Evolutionary conservation across 2,329 filamentous ascomycete genomes (phyloP).

Genomic region (Ustulina deusta): DNA sequence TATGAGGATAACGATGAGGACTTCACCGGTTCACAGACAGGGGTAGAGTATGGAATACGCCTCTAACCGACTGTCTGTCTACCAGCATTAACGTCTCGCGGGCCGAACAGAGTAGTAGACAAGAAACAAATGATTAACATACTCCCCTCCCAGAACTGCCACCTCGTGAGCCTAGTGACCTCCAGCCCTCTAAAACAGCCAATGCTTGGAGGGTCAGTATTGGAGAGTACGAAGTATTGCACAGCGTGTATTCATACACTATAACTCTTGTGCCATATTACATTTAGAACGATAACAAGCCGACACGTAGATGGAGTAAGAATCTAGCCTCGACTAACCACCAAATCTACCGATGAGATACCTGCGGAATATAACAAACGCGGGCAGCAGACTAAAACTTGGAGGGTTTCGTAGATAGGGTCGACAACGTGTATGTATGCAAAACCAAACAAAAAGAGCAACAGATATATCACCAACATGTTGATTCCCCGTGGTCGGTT

Average conservation of each 20-base stretch:
- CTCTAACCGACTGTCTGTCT: constrained; percentile 27
- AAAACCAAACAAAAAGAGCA: constrained; percentile 24
- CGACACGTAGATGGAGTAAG: constrained; percentile 33
- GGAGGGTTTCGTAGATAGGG: constrained; percentile 9
- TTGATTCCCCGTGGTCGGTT: constrained; percentile 23
- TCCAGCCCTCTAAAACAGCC: not conserved
- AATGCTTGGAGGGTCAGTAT: not conserved
- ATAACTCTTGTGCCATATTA: constrained; percentile 8
- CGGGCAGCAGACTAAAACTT: constrained; percentile 14
- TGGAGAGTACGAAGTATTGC: constrained; percentile 11
- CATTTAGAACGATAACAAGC: constrained; percentile 8
- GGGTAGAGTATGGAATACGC: constrained; percentile 39
- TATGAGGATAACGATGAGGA: constrained; percentile 16
- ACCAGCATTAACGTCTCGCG: constrained; percentile 19
- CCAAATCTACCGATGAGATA: constrained; percentile 12
- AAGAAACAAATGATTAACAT: constrained; percentile 31
- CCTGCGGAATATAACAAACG: not conserved
- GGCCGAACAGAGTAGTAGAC: constrained; percentile 27
- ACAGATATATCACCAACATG: not conserved
- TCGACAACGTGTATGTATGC: constrained; percentile 30
- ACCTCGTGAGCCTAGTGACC: constrained; percentile 8
- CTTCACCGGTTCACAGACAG: constrained; percentile 17
- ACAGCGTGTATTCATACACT: not conserved
- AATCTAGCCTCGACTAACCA: constrained; percentile 13
- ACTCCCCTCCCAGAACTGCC: constrained; percentile 13